Conservation (phyloP, 164 flowering plant genomes). For the Berberis vulgaris region DNA sequence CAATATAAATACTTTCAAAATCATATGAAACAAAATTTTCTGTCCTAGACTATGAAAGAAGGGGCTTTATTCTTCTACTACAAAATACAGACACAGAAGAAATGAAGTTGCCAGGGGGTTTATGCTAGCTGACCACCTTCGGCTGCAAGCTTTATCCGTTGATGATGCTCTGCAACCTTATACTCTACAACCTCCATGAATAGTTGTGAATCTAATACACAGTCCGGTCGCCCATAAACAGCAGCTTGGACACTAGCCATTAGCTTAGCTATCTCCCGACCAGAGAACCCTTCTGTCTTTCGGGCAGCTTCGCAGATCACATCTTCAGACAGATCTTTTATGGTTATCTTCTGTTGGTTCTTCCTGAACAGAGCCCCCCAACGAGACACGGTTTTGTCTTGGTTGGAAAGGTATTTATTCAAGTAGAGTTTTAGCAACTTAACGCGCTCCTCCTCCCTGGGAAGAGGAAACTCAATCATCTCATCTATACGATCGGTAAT, state of each 20-base stretch:
- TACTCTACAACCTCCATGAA: conserved; percentile 77
- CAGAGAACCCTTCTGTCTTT: not conserved
- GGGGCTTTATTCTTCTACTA: too few species aligned
- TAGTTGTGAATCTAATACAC: conserved; percentile 59
- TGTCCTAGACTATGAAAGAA: too few species aligned
- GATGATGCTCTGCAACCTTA: conserved; percentile 80
- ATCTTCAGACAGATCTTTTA: conserved; percentile 22
- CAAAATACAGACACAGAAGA: too few species aligned
- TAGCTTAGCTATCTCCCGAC: conserved; percentile 51
- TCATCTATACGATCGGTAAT: conserved; percentile 91
- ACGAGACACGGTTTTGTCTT: conserved; percentile 25
- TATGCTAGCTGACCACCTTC: conserved; percentile 21
- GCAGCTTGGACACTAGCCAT: conserved; percentile 90
- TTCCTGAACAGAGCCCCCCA: conserved; percentile 29
- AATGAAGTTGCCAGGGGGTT: too few species aligned
- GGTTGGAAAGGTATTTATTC: conserved; percentile 17
- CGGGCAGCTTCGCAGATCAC: not conserved
- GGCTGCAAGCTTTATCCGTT: conserved; percentile 49
- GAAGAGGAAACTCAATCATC: conserved; percentile 84
- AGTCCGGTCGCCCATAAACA: conserved; percentile 79
- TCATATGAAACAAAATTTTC: too few species aligned
- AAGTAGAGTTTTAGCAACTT: conserved; percentile 79
- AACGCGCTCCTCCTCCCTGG: conserved; percentile 80
- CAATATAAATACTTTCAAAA: too few species aligned
- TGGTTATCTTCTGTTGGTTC: conserved; percentile 41